phyloP scores from a whole-genome alignment of 2,329 filamentous ascomycete species.

The Talaromyces marneffei region DNA sequence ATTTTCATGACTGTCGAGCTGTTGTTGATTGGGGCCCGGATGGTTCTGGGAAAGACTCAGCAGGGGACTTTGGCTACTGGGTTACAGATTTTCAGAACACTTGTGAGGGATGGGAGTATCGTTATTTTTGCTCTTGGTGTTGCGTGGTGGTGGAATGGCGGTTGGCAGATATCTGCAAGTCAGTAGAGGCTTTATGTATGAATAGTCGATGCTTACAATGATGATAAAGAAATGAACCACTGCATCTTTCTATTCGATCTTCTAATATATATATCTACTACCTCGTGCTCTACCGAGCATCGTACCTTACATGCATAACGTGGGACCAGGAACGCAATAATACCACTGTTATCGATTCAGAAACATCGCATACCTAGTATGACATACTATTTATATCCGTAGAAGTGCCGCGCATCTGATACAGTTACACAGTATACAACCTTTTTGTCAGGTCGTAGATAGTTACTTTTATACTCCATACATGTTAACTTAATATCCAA shows the following conservation, averaged over 20 bases:
- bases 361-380: background rate
- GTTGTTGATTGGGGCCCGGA: slow-evolving; percentile 34
- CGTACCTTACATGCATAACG: background rate
- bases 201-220: background rate
- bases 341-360: background rate
- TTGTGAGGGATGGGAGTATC: slow-evolving; percentile 41
- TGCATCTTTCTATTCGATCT: background rate
- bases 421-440: background rate
- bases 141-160: slow-evolving; percentile 36
- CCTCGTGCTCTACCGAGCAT: background rate
- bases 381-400: background rate
- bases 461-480: no score
- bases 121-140: slow-evolving; percentile 42
- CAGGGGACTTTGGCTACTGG: slow-evolving; percentile 26
- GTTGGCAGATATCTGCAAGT: slow-evolving; percentile 21
- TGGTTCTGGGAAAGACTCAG: slow-evolving; percentile 26
- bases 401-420: background rate
- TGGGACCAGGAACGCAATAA: background rate
- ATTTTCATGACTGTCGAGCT: slow-evolving; percentile 45
- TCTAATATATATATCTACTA: no score
- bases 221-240: background rate
- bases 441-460: no score
- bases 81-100: slow-evolving; percentile 35
- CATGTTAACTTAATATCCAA: background rate
- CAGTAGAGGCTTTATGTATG: background rate